phyloP scores from a whole-genome alignment of 495 filamentous ascomycete genomes.

The Clohesyomyces aquaticus region DNA sequence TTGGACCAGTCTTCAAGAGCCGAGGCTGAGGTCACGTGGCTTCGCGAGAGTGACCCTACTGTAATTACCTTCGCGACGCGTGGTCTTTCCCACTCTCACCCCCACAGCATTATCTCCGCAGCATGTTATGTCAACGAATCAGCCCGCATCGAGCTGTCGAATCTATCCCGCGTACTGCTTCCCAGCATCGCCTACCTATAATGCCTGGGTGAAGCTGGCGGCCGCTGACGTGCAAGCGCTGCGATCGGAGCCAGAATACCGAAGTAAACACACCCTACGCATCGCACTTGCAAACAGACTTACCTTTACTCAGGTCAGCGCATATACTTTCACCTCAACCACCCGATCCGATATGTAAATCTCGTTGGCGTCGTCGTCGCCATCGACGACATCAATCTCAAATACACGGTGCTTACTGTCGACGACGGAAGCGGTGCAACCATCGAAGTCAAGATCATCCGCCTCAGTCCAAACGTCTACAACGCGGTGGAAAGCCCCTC shows the following conservation, averaged over 20 bases:
- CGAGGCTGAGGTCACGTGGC: conserved; percentile 14
- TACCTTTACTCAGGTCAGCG: conserved; percentile 59
- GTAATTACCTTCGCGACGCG: conserved; percentile 1
- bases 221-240: conserved; percentile 69
- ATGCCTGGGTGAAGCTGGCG: conserved; percentile 79
- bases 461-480: conserved; percentile 27
- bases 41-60: neutral
- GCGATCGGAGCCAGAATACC: conserved; percentile 61
- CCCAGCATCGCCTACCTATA: conserved; percentile 77
- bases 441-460: conserved; percentile 61
- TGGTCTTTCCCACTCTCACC: conserved; percentile 5
- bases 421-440: conserved; percentile 86
- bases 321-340: conserved; percentile 80
- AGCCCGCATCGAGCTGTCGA: conserved; percentile 45
- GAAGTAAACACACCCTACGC: conserved; percentile 56
- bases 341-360: conserved; percentile 85
- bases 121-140: conserved; percentile 55
- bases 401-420: conserved; percentile 66
- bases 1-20: neutral
- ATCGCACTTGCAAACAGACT: neutral
- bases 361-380: conserved; percentile 77
- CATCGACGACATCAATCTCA: conserved; percentile 62
- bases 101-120: conserved; percentile 14
- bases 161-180: conserved; percentile 88
- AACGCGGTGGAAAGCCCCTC: conserved; percentile 38